A percentile compares a stretch with the other conserved stretches of the same genome.
These are phyloP conservation scores for Waitea zeae DNA, from an alignment of 1,284 basidiomycete genomes.

Conservation along the genomic window DNA sequence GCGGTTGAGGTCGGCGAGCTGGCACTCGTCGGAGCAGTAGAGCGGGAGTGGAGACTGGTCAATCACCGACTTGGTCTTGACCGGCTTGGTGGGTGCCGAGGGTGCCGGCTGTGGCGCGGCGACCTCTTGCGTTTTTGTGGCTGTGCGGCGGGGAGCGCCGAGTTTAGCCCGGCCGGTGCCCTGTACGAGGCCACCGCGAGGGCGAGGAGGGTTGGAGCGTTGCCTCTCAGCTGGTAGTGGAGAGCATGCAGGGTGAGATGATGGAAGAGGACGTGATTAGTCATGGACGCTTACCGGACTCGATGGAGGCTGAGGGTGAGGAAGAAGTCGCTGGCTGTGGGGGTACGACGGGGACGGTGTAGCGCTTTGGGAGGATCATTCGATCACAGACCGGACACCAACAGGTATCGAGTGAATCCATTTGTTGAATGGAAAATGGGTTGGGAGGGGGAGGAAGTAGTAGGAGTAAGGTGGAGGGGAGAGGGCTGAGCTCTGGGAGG, in stretches of 20 bases:
- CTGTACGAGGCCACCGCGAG: constrained; percentile 34
- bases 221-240: constrained; percentile 18
- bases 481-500: too few species aligned
- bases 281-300: constrained; percentile 14
- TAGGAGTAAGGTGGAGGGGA: too few species aligned
- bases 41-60: constrained; percentile 58
- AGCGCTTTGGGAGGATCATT: constrained; percentile 53
- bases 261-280: not conserved
- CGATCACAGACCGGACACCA: constrained; percentile 63
- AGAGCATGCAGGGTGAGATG: constrained; percentile 9
- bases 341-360: constrained; percentile 24
- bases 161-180: constrained; percentile 41
- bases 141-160: constrained; percentile 27
- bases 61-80: constrained; percentile 46
- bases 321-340: constrained; percentile 16
- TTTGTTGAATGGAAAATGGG: too few species aligned
- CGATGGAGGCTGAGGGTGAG: constrained; percentile 12
- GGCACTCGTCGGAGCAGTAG: constrained; percentile 66
- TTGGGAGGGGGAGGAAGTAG: too few species aligned
- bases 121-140: too few species aligned
- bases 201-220: constrained; percentile 19
- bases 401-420: constrained; percentile 24
- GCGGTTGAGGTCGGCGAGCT: constrained; percentile 33
- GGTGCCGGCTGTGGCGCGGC: too few species aligned
- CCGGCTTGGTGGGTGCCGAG: constrained; percentile 13